Evolutionary conservation across 495 filamentous ascomycete species (phyloP), one percentile per base, ranked within the genome.

Genomic region (Pyrenula aspistea): DNA sequence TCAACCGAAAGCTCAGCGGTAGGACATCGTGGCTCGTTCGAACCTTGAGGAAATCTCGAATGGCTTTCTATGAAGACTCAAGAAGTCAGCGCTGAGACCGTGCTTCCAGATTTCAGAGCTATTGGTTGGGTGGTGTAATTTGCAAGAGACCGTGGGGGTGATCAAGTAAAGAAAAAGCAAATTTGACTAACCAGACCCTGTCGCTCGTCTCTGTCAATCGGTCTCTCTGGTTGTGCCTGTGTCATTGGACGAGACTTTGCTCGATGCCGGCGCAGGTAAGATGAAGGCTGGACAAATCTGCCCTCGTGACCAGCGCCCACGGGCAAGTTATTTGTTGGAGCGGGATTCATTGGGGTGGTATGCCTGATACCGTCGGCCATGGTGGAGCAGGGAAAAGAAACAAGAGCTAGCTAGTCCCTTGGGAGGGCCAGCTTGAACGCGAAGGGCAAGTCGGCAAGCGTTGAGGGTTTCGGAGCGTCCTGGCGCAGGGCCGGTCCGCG

Each of bases 21-120:
- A 99, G 82, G 60, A 99, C 94, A 73, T 99, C 93, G 77, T 99
- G 97, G 66, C 91, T 96, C 36, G 86, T 96, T 60, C 93, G 86
- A 59, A 95, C 87, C 70, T 92, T 96, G 63, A 99, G 81, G 75
- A 99, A 99, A 62, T 95, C 89, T 69, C 93, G 86, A 66, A 99
- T 88, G 56, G 86, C 84, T 74, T 82, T 82, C 91, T 96, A 70
- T 15, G 15, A 4, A 42, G 8, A 59, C 54, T 57, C 52, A 20
- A 51, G 53, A 56, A 60, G 65, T 56, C 57, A 68, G 31, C 51
- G 25, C 12, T 56, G 24, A 57, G 25, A 23, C 61, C 59, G 58
- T 60, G 54, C 48, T 60, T 63, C 56, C 57, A 60, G 71, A 68
- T 71, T 67, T 69, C 63, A 61, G 61, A 60, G 63, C 61, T 55